Base-by-base conservation (phyloP, 2,329 filamentous ascomycete species). In the Colletotrichum sublineola region DNA sequence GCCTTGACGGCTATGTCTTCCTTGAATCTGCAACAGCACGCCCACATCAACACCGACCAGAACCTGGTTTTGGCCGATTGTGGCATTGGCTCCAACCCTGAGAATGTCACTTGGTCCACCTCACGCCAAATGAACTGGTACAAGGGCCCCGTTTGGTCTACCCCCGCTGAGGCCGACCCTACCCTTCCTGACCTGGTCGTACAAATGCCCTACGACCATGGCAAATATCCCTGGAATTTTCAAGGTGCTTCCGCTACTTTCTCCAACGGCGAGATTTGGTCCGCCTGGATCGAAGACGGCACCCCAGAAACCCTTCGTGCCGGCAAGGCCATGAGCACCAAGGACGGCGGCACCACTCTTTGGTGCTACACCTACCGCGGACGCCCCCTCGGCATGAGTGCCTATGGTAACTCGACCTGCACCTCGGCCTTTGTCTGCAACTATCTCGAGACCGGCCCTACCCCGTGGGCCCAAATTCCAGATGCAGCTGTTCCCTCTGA, bases 61-160 rank as follows among this genome's bases (percentile, higher is more conserved):
- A 79, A 84, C 20, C 80, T 84, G 50, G 78, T 84, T 50, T 80
- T 84, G 58, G 82, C 82, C 40, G 82, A 84, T 64, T 84, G 82
- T 67, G 82, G 83, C 40, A 84, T 84, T 67, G 83, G 83, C 7
- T 80, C 83, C 70, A 83, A 84, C 75, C 77, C 79, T n/a, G 77
- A 78, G 8, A 80, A 84, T 52, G 76, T 79, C 12, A 78, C 77
- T 44, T 84, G 82, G 82, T 84, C 82, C 8, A 84, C 83, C 6
- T 84, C 82, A 56, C 82, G 82, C 52, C 82, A 84, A 74, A 81
- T 84, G 76, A 84, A 84, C 73, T 84, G 83, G 83, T 84, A 84
- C 67, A 66, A 80, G 57, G 79, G 82, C 12, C 78, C 83, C 55
- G 68, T 76, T 44, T 84, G 82, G 82, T 79, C 82, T 18, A 75